phyloP scores from a whole-genome alignment of 179 eudicot genomes.

The Vitellaria paradoxa region DNA sequence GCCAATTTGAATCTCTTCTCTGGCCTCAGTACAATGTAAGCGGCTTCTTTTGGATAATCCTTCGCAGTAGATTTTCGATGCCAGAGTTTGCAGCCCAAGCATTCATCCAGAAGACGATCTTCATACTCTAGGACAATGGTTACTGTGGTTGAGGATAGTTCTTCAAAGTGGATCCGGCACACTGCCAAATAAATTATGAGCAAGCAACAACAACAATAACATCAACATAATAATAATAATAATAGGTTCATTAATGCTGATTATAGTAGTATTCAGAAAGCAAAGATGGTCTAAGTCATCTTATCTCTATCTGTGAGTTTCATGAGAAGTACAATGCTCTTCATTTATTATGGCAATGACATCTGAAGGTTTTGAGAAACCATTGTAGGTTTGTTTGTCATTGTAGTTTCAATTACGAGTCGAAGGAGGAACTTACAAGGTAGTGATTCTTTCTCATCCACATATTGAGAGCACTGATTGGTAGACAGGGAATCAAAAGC shows the following conservation, averaged over 20 bases:
- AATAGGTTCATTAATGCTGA: not conserved
- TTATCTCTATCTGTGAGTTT: too few relatives aligned
- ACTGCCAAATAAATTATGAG: slow-evolving; percentile 27
- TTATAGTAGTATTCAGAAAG: not conserved
- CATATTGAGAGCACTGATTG: slow-evolving; percentile 14
- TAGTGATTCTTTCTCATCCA: slow-evolving; percentile 18
- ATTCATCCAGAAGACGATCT: slow-evolving; percentile 26
- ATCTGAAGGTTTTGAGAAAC: too few relatives aligned
- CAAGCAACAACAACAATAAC: not conserved
- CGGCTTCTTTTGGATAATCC: slow-evolving; percentile 45
- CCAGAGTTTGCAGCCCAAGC: slow-evolving; percentile 53
- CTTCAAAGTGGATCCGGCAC: slow-evolving; percentile 38
- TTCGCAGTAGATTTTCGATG: slow-evolving; percentile 36
- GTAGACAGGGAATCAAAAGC: slow-evolving; percentile 35
- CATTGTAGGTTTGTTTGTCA: too few relatives aligned
- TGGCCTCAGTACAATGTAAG: slow-evolving; percentile 39
- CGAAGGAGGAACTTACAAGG: slow-evolving; percentile 30
- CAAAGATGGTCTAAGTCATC: not conserved
- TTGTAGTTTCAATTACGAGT: not conserved
- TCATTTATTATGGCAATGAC: too few relatives aligned
- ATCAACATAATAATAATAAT: too few relatives aligned
- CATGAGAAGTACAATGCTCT: too few relatives aligned
- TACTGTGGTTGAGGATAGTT: slow-evolving; percentile 38
- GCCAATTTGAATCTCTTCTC: slow-evolving; percentile 44
- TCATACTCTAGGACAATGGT: slow-evolving; percentile 43